These are phyloP conservation scores for Apiospora aurea DNA, from an alignment of 2,329 filamentous ascomycete species.

Conservation along the genomic window DNA sequence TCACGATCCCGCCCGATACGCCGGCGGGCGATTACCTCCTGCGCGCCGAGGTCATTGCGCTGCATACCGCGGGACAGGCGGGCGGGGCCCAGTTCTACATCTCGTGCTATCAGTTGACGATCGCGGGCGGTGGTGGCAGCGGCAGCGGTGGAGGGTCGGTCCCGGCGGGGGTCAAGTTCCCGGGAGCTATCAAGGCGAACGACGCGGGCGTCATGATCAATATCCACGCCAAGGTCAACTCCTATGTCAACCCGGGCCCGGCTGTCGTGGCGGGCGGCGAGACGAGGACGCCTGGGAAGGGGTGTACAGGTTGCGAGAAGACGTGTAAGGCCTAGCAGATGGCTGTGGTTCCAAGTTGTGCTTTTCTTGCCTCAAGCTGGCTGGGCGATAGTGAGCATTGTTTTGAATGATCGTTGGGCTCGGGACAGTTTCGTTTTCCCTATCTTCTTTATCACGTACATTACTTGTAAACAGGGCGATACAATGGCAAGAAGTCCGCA, in stretches of 20 bases:
- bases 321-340: constrained; percentile 26
- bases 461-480: not conserved
- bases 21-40: constrained; percentile 57
- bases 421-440: not conserved
- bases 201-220: constrained; percentile 43
- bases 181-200: constrained; percentile 46
- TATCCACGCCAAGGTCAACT: constrained; percentile 39
- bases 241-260: constrained; percentile 37
- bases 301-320: constrained; percentile 37
- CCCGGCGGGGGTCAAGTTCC: constrained; percentile 39
- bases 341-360: not conserved
- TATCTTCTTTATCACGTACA: not conserved
- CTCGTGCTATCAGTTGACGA: constrained; percentile 41
- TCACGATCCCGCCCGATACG: constrained; percentile 47
- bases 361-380: not conserved
- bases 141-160: constrained; percentile 28
- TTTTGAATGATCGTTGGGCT: not conserved
- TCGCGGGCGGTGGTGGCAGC: constrained; percentile 37
- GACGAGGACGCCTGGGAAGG: constrained; percentile 36
- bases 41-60: constrained; percentile 55
- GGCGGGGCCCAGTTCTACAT: constrained; percentile 49
- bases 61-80: constrained; percentile 49
- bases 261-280: constrained; percentile 33
- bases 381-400: not conserved
- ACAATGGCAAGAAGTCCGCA: not conserved